Conservation (phyloP, 2,329 filamentous ascomycete genomes). For the Pseudophaeomoniella oleicola region DNA sequence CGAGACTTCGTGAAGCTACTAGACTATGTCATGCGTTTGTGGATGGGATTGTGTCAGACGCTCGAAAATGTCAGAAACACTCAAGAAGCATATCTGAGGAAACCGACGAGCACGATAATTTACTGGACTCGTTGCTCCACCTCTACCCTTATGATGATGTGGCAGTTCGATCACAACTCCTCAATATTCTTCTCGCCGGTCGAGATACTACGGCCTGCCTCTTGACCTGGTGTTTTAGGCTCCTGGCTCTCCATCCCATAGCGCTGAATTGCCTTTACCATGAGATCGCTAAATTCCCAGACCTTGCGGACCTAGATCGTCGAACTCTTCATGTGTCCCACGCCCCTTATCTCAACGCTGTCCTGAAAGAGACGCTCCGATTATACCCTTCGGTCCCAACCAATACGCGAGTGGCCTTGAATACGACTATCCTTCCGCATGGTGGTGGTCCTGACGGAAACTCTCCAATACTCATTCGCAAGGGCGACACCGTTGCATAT, state of each 20-base stretch:
- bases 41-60: constrained; percentile 7
- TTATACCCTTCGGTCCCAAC: constrained; percentile 31
- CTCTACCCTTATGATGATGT: background rate
- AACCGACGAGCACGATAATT: background rate
- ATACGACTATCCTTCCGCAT: constrained; percentile 27
- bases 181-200: constrained; percentile 9
- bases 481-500: constrained; percentile 29
- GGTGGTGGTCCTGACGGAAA: constrained; percentile 45
- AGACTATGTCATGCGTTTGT: constrained; percentile 10
- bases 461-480: constrained; percentile 21
- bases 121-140: background rate
- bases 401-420: constrained; percentile 25
- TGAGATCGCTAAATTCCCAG: constrained; percentile 11
- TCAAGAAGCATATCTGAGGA: constrained; percentile 1
- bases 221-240: constrained; percentile 15
- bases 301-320: background rate
- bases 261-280: constrained; percentile 22
- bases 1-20: constrained; percentile 13
- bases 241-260: constrained; percentile 30
- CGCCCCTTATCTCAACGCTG: constrained; percentile 31
- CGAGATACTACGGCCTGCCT: constrained; percentile 15
- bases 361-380: constrained; percentile 34
- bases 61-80: constrained; percentile 2
- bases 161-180: constrained; percentile 8
- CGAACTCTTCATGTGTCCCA: background rate